Evolutionary conservation across 805 yeast species (phyloP), one percentile per base, ranked within the genome.

Genomic region (Candida nitratophila): DNA sequence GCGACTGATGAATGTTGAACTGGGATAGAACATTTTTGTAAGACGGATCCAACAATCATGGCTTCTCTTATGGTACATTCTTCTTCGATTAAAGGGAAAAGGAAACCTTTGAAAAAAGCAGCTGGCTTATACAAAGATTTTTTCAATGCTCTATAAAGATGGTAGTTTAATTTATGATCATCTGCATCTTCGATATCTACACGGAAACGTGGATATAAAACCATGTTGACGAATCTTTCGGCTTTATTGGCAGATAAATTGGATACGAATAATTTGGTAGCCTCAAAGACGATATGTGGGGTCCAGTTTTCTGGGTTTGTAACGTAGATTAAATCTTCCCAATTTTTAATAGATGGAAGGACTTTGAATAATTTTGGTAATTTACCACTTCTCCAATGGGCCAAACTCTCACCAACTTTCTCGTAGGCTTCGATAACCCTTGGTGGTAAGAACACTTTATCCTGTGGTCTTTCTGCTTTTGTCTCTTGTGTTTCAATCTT

Each of bases 1-100:
- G 98, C 99, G 41, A 95, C 98, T 2, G 98, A 85, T 1, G 99
- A 91, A 70, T 93, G 99, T 56, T 89, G 76, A 5, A 86, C 95
- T 12, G 99, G 99, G 27, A 93, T 81, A 5, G 97, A 90, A 16
- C 90, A 83, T 63, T 89, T 90, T 19, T 87, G 71, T 48, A 93
- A 72, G 10, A 93, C 88, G 26, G 97, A 89, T 20, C 96, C 96
- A 16, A 91, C 95, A 61, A 93, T 89, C 48, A 93, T 80, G 4
- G 99, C 98, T 64, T 93, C 99, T 58, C 95, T 79, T 9, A 87
- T 82, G 4, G 96, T 75, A 64, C 98, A 90, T 43, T 86, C 86
- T n/a, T 79, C 75, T 56, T 88, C 95, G 16, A 89, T 86, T 46
- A 93, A 70, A 21, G 97, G 98, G 60, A 93, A 86, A 47, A 93